These are phyloP conservation scores for Phoma sp. DNA, from an alignment of 2,329 filamentous ascomycete species.

Conservation along the genomic window DNA sequence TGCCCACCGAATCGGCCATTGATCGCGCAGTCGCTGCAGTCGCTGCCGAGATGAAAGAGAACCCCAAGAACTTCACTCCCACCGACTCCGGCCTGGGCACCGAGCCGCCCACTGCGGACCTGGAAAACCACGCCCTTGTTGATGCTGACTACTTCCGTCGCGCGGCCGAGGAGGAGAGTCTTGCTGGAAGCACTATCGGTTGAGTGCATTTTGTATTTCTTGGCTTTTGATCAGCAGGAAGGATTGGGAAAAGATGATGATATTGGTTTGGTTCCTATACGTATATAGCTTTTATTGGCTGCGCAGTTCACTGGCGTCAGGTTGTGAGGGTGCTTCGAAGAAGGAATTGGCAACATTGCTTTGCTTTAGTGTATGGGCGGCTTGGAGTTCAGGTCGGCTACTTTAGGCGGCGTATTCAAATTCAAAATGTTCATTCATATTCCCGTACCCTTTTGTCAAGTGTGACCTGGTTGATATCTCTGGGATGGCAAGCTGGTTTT, in stretches of 20 bases:
- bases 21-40: conserved; percentile 40
- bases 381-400: too few species aligned
- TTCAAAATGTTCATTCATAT: too few species aligned
- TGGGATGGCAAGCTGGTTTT: too few species aligned
- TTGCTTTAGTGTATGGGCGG: too few species aligned
- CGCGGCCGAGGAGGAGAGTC: conserved; percentile 46
- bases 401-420: too few species aligned
- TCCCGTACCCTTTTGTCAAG: too few species aligned
- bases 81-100: conserved; percentile 48
- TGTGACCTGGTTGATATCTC: too few species aligned
- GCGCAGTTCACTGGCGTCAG: too few species aligned
- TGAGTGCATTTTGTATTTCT: conserved; percentile 6
- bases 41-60: conserved; percentile 36
- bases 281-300: not conserved
- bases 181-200: conserved; percentile 46
- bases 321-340: too few species aligned
- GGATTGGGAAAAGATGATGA: too few species aligned
- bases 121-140: conserved; percentile 27
- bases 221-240: too few species aligned
- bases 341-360: too few species aligned
- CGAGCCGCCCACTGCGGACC: conserved; percentile 43
- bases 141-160: conserved; percentile 47
- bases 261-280: not conserved
- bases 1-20: conserved; percentile 43
- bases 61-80: conserved; percentile 30